Base-by-base conservation (phyloP, 345 rosid genomes). In the Pseudoturritis turrita region DNA sequence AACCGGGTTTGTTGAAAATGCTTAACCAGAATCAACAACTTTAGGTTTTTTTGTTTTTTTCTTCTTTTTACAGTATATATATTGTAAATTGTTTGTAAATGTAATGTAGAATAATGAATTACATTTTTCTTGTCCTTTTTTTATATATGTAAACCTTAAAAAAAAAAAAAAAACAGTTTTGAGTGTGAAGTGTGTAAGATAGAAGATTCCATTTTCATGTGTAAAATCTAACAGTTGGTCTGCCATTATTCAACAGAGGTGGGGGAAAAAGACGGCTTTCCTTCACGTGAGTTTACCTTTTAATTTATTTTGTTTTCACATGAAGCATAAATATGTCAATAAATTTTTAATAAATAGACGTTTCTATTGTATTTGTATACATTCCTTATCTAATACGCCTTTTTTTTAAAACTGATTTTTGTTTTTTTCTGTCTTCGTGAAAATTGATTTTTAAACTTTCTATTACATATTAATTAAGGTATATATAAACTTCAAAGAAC, bases 231-330 rank as follows among this genome's bases (percentile, higher is more conserved):
- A 59, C 55, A 56, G 47, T 63, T 73, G 63, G 71, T 64, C 71
- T 63, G 74, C 70, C 77, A 63, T 54, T 62, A 31, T 55, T 63
- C 71, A 71, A 63, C 64, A 54, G 54, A 55, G 55, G 71, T 55
- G 50, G 71, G 49, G 18, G 65, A 56, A 26, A 62, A 45, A 47
- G 57, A 65, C 59, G 14, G 18, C 18, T 54, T 55, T 64, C 40
- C 17, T 61, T 71, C 76, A 71, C 62, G 76, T 62, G 69, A 37
- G 3, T 33, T 35, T 6, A 7, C 28, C 5, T 12, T 22, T 6
- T 17, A 11, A 1, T 1, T 5, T 5, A 17, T 45, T 45, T 57
- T 37, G 3, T 39, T 36, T 11, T 72, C 51, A 49, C n/a, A 70
- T 70, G 25, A 45, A 44, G 17, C 63, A 37, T 18, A 26, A 8